Conservation (phyloP, 257 asterid genomes). For the Marsdenia floribunda region DNA sequence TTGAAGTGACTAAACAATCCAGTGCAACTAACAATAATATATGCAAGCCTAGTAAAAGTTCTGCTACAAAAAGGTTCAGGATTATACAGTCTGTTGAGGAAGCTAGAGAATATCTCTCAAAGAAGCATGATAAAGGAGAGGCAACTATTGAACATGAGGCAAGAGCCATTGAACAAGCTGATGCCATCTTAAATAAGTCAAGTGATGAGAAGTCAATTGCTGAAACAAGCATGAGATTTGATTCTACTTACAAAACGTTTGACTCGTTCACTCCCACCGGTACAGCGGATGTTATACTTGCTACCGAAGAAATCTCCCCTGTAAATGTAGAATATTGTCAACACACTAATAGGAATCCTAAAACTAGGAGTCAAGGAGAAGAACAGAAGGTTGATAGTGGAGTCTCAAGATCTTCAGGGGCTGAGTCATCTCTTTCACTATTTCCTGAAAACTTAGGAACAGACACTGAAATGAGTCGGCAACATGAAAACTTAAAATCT, state of each 20-base stretch:
- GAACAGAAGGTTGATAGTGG: constrained; percentile 20
- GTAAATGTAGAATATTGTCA: constrained; percentile 10
- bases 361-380: constrained; percentile 25
- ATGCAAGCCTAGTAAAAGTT: constrained; percentile 17
- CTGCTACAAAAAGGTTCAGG: constrained; percentile 37
- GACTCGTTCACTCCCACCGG: constrained; percentile 19
- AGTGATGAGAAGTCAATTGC: constrained; percentile 21
- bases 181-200: constrained; percentile 17
- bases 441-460: constrained; percentile 22
- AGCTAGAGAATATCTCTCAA: constrained; percentile 77
- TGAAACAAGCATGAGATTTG: constrained; percentile 20
- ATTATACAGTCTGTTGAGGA: constrained; percentile 72
- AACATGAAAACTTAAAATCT: constrained; percentile 14
- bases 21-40: constrained; percentile 23
- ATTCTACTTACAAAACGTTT: constrained; percentile 21
- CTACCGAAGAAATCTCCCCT: constrained; percentile 14
- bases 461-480: constrained; percentile 18
- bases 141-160: constrained; percentile 29
- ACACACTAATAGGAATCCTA: constrained; percentile 14
- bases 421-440: constrained; percentile 19
- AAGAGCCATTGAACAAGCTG: constrained; percentile 21
- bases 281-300: constrained; percentile 17
- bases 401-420: constrained; percentile 21
- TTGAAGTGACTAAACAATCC: constrained; percentile 22
- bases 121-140: constrained; percentile 33